Conservation (phyloP, 177 flowering plant genomes). For the Vitis hybrid region DNA sequence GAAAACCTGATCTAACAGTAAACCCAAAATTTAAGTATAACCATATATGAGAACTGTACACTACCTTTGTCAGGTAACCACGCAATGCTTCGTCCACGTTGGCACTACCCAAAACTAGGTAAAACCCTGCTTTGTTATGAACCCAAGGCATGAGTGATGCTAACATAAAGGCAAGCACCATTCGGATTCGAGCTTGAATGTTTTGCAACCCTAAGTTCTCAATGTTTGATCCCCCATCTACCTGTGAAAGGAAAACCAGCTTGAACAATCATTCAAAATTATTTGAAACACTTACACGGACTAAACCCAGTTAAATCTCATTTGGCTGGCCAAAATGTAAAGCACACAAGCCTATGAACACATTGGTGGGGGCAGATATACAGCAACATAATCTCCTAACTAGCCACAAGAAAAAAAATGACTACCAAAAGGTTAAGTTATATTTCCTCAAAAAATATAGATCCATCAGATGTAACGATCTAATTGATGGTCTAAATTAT, state of each 20-base stretch:
- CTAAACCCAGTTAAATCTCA: background rate
- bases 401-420: background rate
- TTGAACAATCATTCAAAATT: background rate
- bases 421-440: background rate
- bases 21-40: background rate
- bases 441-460: too few species aligned
- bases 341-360: background rate
- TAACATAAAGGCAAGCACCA: conserved; percentile 95
- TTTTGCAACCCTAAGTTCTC: conserved; percentile 95
- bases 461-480: background rate
- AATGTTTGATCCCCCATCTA: conserved; percentile 88
- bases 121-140: conserved; percentile 82
- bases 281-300: too few species aligned
- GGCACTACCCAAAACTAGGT: conserved; percentile 87
- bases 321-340: background rate
- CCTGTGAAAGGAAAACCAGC: conserved; percentile 37
- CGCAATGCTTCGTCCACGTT: conserved; percentile 93
- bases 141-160: conserved; percentile 99
- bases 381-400: background rate
- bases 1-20: too few species aligned
- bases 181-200: conserved; percentile 94
- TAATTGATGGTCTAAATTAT: background rate
- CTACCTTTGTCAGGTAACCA: conserved; percentile 93
- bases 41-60: background rate
- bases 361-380: background rate